Evolutionary conservation across 495 filamentous ascomycete genomes (phyloP).

Genomic region (Annulohypoxylon stygium): DNA sequence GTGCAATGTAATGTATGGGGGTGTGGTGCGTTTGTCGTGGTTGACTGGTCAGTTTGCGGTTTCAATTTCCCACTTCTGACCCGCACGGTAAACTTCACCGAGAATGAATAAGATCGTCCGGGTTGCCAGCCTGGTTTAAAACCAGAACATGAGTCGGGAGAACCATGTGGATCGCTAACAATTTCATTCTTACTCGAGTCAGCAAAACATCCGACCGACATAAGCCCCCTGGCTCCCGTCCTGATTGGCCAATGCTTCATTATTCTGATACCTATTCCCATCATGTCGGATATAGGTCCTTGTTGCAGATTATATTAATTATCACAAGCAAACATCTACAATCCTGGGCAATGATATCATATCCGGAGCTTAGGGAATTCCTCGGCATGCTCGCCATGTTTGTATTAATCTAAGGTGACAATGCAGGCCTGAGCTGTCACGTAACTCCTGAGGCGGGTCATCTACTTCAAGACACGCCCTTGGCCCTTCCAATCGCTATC

Average conservation of each 20-base stretch:
- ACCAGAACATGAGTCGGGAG: slow-evolving; percentile 24
- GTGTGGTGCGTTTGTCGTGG: slow-evolving; percentile 1
- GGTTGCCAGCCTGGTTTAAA: neutral
- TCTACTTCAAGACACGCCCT: neutral
- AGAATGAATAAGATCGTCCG: slow-evolving; percentile 16
- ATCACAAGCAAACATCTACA: neutral
- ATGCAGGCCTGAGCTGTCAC: neutral
- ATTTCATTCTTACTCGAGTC: slow-evolving; percentile 21
- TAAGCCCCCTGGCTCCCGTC: neutral
- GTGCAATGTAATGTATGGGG: neutral
- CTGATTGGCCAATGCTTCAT: slow-evolving; percentile 20
- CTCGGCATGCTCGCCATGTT: neutral
- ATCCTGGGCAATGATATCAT: slow-evolving; percentile 1
- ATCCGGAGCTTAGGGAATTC: neutral
- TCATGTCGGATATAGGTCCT: neutral
- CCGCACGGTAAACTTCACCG: slow-evolving; percentile 3
- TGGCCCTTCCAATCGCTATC: neutral
- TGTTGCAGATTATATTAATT: neutral
- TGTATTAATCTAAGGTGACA: neutral
- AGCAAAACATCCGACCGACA: slow-evolving; percentile 17
- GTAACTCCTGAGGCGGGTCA: neutral
- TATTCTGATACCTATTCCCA: neutral
- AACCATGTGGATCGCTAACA: slow-evolving; percentile 9
- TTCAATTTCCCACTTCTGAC: slow-evolving; percentile 7
- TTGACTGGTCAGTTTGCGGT: slow-evolving; percentile 23